Evolutionary conservation across 208 protist species (phyloP), one percentile per base, ranked within the genome.

Genomic region (Zelonia costaricensis): DNA sequence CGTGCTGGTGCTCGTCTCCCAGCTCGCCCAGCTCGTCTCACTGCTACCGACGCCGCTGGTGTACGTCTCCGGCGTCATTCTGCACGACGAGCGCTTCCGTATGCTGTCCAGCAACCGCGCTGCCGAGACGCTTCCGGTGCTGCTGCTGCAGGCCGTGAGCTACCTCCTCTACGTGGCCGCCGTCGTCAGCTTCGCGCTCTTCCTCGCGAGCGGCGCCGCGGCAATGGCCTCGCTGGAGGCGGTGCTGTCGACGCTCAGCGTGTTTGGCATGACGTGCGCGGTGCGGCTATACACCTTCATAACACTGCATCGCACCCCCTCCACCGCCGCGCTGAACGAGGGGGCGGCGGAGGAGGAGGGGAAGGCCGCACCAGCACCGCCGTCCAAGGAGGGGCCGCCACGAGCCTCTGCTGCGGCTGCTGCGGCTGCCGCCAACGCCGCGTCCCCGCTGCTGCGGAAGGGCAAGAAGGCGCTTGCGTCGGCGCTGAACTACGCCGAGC

Each of bases 111-210:
- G 35, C 20, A 54, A 61, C 25, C 69, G 72, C 52, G 44, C 42
- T n/a, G 69, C 36, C 4, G 48, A 40, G 47, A 69, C 52, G 4
- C 47, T 72, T 7, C 48, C 70, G 27, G 83, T 88, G 56, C 36
- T 92, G 27, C 22, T 81, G 42, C 45, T 89, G n/a, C 88, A 94
- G 28, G 82, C 52, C 12, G 10, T 76, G 15, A 72, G 78, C 57
- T 88, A 72, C 72, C 59, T 81, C 4, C 69, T 79, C 18, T 94
- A 86, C 75, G 70, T 70, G 38, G 30, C 74, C 20, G 59, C 68
- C 22, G 40, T 92, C 31, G 31, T 89, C 10, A 55, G 33, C 33
- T 66, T 73, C 12, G 62, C 62, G 8, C 54, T 93, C 0, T 86
- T 80, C 33, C 51, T 89, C 48, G 71, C 66, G 16, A 82, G 76